Evolutionary conservation across 1,284 basidiomycete genomes (phyloP).

Genomic region (Apiotrichum porosum): DNA sequence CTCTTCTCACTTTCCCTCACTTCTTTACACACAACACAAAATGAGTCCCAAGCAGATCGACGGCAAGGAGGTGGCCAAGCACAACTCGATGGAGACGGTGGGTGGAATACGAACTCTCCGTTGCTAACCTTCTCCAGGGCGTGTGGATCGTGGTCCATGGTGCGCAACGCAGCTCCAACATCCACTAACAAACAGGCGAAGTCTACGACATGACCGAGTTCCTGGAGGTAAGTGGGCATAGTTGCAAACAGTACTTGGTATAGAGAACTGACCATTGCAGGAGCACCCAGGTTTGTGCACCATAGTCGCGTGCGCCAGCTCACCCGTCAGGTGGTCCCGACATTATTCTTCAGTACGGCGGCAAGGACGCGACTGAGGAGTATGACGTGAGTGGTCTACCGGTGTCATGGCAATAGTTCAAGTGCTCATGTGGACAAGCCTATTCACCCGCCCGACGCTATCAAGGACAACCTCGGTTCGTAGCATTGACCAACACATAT

Average conservation of each 20-base stretch:
- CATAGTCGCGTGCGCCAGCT: neutral
- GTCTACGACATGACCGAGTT: slow-evolving; percentile 76
- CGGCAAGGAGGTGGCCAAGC: slow-evolving; percentile 45
- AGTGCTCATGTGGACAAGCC: no score
- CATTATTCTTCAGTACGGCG: slow-evolving; percentile 66
- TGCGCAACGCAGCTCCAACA: slow-evolving; percentile 36
- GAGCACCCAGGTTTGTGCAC: slow-evolving; percentile 61
- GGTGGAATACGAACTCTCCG: neutral
- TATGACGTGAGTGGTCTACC: slow-evolving; percentile 58
- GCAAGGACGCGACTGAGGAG: slow-evolving; percentile 71
- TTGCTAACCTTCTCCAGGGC: slow-evolving; percentile 50
- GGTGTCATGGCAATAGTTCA: no score
- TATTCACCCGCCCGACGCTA: slow-evolving; percentile 82
- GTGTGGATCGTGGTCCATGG: slow-evolving; percentile 89
- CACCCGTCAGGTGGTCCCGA: slow-evolving; percentile 55
- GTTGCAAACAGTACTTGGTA: slow-evolving; percentile 2
- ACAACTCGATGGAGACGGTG: slow-evolving; percentile 44
- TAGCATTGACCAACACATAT: no score
- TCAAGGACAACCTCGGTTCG: slow-evolving; percentile 69
- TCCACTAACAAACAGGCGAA: slow-evolving; percentile 50
- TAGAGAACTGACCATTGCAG: slow-evolving; percentile 13
- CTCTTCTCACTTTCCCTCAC: no score
- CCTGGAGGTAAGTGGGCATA: slow-evolving; percentile 54
- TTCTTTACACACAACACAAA: slow-evolving; percentile 12
- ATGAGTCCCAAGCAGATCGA: slow-evolving; percentile 33